Evolutionary conservation across 1,139 yeast species (phyloP).

Genomic region (Kodamaea anthophila): DNA sequence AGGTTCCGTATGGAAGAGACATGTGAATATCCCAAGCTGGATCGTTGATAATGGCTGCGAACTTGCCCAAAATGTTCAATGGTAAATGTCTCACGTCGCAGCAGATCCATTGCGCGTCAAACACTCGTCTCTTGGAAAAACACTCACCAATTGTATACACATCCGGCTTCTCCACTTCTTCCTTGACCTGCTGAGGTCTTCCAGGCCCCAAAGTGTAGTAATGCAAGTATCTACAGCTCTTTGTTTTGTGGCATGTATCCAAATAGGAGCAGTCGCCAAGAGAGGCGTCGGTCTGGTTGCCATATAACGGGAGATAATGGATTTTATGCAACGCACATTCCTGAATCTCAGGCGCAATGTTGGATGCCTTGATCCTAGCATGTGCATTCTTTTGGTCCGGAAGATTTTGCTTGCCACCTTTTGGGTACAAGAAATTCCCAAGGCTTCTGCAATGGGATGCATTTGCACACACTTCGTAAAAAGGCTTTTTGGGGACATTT

Average conservation of each 20-base stretch:
- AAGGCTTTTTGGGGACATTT: too few species aligned
- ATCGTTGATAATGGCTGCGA: slow-evolving; percentile 83
- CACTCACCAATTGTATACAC: slow-evolving; percentile 54
- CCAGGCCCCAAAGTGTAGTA: slow-evolving; percentile 58
- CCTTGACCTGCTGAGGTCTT: slow-evolving; percentile 4
- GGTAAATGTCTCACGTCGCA: slow-evolving; percentile 76
- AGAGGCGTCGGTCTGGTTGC: slow-evolving; percentile 49
- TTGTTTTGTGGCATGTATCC: slow-evolving; percentile 87
- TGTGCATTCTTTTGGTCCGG: slow-evolving; percentile 9
- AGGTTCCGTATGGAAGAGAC: slow-evolving; percentile 73
- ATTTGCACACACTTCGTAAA: too few species aligned
- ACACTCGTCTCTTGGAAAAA: slow-evolving; percentile 21
- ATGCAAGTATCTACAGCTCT: slow-evolving; percentile 75
- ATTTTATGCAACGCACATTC: slow-evolving; percentile 44
- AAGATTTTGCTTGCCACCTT: slow-evolving; percentile 7
- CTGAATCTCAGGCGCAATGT: background rate
- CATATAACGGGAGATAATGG: slow-evolving; percentile 60
- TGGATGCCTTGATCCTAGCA: slow-evolving; percentile 4
- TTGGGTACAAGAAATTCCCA: too few species aligned
- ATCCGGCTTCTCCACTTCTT: slow-evolving; percentile 10
- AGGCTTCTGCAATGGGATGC: too few species aligned
- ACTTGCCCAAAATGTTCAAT: slow-evolving; percentile 66
- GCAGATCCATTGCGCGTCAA: slow-evolving; percentile 79
- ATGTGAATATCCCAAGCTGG: slow-evolving; percentile 89
- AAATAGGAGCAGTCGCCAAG: slow-evolving; percentile 93